phyloP scores from a whole-genome alignment of 345 rosid genomes.

The Odontarrhena argentea region DNA sequence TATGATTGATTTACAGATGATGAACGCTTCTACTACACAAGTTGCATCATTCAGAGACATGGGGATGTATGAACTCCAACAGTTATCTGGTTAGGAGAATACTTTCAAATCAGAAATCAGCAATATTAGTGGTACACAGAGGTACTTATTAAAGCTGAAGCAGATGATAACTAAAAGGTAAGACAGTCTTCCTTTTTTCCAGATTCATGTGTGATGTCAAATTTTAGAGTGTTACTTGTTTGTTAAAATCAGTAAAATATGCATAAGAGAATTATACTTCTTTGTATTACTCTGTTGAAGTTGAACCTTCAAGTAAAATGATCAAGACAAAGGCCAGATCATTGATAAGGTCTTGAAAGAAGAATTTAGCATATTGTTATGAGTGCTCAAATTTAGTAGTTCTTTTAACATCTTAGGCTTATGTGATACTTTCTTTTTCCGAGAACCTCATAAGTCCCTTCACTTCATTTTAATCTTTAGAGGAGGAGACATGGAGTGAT shows the following conservation, averaged over 20 bases:
- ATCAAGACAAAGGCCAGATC: constrained; percentile 61
- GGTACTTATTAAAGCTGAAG: constrained; percentile 43
- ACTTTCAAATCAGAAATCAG: constrained; percentile 46
- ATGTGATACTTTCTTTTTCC: background rate
- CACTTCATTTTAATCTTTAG: constrained; percentile 4
- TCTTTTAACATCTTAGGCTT: constrained; percentile 6
- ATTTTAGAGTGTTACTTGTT: background rate
- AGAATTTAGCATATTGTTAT: constrained; percentile 11
- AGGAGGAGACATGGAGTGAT: constrained; percentile 27
- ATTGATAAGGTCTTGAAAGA: constrained; percentile 53
- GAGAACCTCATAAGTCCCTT: background rate
- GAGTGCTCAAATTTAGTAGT: background rate
- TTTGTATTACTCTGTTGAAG: constrained; percentile 37
- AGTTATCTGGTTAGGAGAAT: constrained; percentile 69
- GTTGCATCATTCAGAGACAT: constrained; percentile 56
- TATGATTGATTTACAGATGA: constrained; percentile 39
- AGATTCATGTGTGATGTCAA: background rate
- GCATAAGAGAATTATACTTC: constrained; percentile 33
- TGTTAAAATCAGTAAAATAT: constrained; percentile 9
- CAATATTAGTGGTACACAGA: constrained; percentile 23
- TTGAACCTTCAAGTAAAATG: constrained; percentile 60
- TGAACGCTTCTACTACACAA: constrained; percentile 73
- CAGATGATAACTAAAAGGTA: constrained; percentile 32
- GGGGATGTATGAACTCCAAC: constrained; percentile 76
- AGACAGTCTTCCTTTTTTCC: background rate